A percentile compares a stretch with the other conserved stretches of the same genome.
Conservation (phyloP, 2,329 filamentous ascomycete species). For the Neofusicoccum sp. region DNA sequence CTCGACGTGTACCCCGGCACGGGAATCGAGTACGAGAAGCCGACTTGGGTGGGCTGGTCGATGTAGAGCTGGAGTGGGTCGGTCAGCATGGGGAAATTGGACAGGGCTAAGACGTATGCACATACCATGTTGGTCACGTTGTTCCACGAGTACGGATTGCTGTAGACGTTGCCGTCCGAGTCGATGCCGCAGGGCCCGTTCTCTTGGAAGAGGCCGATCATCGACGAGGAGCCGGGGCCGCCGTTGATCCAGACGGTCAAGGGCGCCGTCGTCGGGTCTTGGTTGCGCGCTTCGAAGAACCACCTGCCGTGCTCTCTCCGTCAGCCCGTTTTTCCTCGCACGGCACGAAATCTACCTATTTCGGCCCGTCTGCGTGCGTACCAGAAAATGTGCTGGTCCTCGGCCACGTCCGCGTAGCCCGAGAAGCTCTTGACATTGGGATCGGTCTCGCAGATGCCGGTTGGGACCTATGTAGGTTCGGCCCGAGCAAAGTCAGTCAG, state of each 20-base stretch:
- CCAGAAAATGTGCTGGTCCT: constrained; percentile 56
- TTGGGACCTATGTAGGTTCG: constrained; percentile 28
- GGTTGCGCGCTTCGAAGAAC: constrained; percentile 56
- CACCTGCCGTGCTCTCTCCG: constrained; percentile 27
- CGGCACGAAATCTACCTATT: too few species aligned
- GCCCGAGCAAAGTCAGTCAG: neutral
- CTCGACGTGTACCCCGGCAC: constrained; percentile 42
- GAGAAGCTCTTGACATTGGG: constrained; percentile 57
- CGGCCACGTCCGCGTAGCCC: constrained; percentile 54
- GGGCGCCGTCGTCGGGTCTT: constrained; percentile 51
- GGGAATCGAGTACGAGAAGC: constrained; percentile 55
- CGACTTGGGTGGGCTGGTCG: constrained; percentile 62
- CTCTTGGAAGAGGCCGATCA: constrained; percentile 56
- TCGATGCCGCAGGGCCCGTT: constrained; percentile 55
- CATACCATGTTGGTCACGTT: constrained; percentile 60
- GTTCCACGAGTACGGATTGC: constrained; percentile 64
- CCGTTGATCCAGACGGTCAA: constrained; percentile 59
- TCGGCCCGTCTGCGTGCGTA: too few species aligned
- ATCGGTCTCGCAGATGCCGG: constrained; percentile 57
- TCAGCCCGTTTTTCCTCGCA: neutral
- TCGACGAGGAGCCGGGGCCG: constrained; percentile 58
- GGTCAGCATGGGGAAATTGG: neutral
- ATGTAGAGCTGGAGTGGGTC: constrained; percentile 57
- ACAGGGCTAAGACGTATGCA: neutral
- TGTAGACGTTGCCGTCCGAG: constrained; percentile 45